phyloP scores from a whole-genome alignment of 768 basidiomycete species.

The Suillus ampliporus region DNA sequence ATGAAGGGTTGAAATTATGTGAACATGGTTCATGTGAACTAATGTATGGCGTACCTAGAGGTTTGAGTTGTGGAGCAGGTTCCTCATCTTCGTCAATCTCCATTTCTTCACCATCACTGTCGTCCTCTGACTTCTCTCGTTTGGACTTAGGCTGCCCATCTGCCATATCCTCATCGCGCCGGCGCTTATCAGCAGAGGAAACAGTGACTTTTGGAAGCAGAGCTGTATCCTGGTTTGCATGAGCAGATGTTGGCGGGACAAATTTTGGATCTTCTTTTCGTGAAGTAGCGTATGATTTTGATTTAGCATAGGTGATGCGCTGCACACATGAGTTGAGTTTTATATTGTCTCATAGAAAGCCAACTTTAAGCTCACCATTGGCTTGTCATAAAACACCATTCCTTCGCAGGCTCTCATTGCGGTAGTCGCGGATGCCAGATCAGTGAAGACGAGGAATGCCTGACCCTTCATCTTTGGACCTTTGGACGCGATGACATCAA shows the following conservation, averaged over 20 bases:
- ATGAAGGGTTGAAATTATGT: conserved; percentile 29
- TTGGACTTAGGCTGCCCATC: conserved; percentile 65
- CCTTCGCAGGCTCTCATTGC: conserved; percentile 94
- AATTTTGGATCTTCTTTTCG: conserved; percentile 82
- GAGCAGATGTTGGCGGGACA: conserved; percentile 69
- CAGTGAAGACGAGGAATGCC: conserved; percentile 95
- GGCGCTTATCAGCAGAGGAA: conserved; percentile 60
- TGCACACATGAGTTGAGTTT: conserved; percentile 35
- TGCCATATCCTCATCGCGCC: conserved; percentile 63
- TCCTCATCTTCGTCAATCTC: conserved; percentile 94
- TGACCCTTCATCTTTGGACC: conserved; percentile 87
- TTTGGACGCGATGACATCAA: conserved; percentile 93
- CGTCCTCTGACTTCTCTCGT: conserved; percentile 68
- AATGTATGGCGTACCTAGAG: conserved; percentile 48
- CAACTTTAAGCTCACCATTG: conserved; percentile 64
- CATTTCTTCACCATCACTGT: conserved; percentile 85
- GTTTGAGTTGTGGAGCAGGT: conserved; percentile 44
- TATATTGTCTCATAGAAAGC: conserved; percentile 1
- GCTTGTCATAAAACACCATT: conserved; percentile 91
- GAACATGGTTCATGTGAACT: conserved; percentile 32
- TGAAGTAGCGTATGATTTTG: conserved; percentile 85
- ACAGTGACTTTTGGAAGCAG: conserved; percentile 46
- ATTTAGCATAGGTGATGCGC: conserved; percentile 92
- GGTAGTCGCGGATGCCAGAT: conserved; percentile 88
- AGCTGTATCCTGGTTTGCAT: conserved; percentile 54